A percentile compares a stretch with the other conserved stretches of the same genome.
These are phyloP conservation scores for Astrephomene gubernaculifera DNA, from an alignment of 139 green algal species.

Conservation along the genomic window DNA sequence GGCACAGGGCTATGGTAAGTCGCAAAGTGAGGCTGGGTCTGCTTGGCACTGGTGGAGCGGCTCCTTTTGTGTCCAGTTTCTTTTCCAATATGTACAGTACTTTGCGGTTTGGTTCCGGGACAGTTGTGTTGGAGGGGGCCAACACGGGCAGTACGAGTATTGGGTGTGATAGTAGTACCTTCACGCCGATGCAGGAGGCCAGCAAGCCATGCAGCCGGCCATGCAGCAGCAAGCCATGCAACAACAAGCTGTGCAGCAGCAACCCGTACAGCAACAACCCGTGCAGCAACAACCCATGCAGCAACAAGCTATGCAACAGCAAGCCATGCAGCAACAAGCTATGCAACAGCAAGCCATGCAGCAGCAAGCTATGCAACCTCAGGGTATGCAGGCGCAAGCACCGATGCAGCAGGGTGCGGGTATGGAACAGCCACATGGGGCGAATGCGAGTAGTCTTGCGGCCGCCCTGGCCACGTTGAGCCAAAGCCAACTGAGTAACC, in stretches of 20 bases:
- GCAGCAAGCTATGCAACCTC: neutral
- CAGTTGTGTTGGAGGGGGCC: neutral
- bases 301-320: neutral
- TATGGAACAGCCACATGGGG: neutral
- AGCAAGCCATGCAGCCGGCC: neutral
- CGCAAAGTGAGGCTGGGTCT: too few species aligned
- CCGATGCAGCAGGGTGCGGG: neutral
- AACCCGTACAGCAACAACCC: neutral
- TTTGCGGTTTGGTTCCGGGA: neutral
- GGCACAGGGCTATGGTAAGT: neutral
- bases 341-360: constrained; percentile 16
- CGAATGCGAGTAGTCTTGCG: neutral
- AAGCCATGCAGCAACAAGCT: neutral
- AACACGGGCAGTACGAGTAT: neutral
- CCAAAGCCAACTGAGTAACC: constrained; percentile 51
- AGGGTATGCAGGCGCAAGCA: neutral
- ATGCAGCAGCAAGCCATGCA: neutral
- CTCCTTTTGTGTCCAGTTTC: too few species aligned
- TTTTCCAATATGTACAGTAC: too few species aligned
- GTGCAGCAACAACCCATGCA: neutral
- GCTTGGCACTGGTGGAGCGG: too few species aligned
- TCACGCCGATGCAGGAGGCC: neutral
- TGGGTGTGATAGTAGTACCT: neutral
- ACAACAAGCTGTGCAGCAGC: neutral
- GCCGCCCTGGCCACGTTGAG: constrained; percentile 45